Percentiles rank a stretch among this genome's conserved stretches.
Conservation (phyloP, 2,329 filamentous ascomycete species). For the Phyllosticta citrichinensis region DNA sequence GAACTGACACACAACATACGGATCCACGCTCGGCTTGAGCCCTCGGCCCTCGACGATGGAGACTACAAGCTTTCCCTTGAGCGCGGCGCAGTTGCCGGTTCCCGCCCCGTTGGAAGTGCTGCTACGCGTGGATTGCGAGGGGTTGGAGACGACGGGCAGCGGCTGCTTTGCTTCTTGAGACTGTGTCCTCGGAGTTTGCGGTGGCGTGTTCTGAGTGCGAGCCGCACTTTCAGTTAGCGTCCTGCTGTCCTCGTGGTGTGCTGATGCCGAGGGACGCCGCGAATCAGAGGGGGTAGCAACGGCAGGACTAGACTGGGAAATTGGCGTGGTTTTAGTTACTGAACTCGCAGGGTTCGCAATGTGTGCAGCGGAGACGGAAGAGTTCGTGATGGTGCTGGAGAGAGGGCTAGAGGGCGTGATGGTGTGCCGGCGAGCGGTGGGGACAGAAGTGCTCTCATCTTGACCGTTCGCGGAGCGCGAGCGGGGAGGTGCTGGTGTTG, state of each 20-base stretch:
- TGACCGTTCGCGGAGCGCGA: constrained; percentile 15
- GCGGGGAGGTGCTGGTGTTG: constrained; percentile 13
- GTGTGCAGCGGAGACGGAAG: constrained; percentile 54
- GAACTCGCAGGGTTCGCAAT: constrained; percentile 54
- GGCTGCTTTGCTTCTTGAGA: constrained; percentile 49
- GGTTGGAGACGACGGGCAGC: constrained; percentile 26
- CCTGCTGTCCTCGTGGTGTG: constrained; percentile 59
- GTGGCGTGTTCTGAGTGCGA: constrained; percentile 63
- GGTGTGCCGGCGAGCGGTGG: constrained; percentile 24
- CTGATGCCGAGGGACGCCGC: constrained; percentile 43
- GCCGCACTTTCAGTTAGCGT: constrained; percentile 74
- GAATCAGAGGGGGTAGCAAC: constrained; percentile 37
- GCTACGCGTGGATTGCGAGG: constrained; percentile 40
- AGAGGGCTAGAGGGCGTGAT: constrained; percentile 41
- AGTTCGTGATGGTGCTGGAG: constrained; percentile 54
- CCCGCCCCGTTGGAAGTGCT: constrained; percentile 19
- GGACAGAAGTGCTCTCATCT: constrained; percentile 15
- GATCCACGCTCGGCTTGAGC: constrained; percentile 71
- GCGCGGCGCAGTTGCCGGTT: constrained; percentile 55
- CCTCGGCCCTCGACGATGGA: constrained; percentile 80
- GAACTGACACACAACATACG: constrained; percentile 93
- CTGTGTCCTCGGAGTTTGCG: constrained; percentile 80
- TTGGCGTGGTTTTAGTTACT: constrained; percentile 38
- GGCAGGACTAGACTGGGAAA: constrained; percentile 42
- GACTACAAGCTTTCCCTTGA: constrained; percentile 82